Base-by-base conservation (phyloP, 208 protist species). In the Leishmania major region DNA sequence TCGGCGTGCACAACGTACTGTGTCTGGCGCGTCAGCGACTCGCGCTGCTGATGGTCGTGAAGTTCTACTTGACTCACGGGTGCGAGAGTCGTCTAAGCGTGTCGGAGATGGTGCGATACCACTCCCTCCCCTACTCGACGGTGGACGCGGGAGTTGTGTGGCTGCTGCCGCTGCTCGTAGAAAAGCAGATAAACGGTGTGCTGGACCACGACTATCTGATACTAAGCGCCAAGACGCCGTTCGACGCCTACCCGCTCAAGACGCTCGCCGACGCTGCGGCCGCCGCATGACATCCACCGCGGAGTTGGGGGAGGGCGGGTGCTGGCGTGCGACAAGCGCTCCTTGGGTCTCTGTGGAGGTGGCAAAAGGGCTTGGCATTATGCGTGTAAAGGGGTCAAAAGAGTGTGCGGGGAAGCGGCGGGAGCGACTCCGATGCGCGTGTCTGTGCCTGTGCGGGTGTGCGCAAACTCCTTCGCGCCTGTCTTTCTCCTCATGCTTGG, bases 101-200 rank as follows among this genome's bases (percentile, higher is more conserved):
- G 57, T 25, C 77, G 77, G 91, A 96, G 28, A 91, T 97, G 90
- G 85, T 94, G 43, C 80, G 81, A 17, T 91, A 91, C 55, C 91
- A 89, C 74, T 53, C 82, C 55, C 64, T 97, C 49, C 88, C 90
- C 31, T 91, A 92, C 79, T 83, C 77, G 2, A 25, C 77, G 15
- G 67, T 17, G 40, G 90, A 91, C 71, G 90, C 87, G 11, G 78
- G 66, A 35, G 45, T 88, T 69, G 86, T 88, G 40, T 97, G 92
- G 92, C 83, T 97, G 79, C 82, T 97, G 78, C 94, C 94, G 40
- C 84, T 97, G 60, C 82, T 97, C 8, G 85, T 94, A 37, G 83
- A 94, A 49, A 89, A 87, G 84, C 75, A 80, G 70, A 95, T 97
- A 70, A 95, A 96, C 88, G 94, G 94, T 62, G 88, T 96, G 31